A percentile compares a stretch with the other conserved stretches of the same genome.
Conservation (phyloP, 2,329 filamentous ascomycete species). For the Cercospora citrullina region DNA sequence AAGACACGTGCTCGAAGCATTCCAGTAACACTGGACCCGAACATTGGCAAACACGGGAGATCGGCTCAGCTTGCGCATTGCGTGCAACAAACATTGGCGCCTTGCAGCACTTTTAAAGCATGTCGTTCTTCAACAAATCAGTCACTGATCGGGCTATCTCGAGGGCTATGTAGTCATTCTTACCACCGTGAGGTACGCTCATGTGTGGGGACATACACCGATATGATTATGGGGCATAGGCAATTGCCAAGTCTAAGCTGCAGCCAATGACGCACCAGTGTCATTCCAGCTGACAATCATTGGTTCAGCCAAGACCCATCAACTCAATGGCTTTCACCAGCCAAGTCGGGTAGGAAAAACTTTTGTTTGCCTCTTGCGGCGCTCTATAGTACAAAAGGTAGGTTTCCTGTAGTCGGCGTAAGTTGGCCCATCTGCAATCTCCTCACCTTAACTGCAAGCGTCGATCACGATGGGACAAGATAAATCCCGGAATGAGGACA, state of each 20-base stretch:
- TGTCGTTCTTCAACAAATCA: background rate
- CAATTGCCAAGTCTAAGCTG: background rate
- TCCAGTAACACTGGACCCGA: background rate
- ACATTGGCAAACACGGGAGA: background rate
- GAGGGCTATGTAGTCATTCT: background rate
- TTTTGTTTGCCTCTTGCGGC: background rate
- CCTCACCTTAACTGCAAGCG: background rate
- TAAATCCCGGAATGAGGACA: background rate
- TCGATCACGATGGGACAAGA: constrained; percentile 1
- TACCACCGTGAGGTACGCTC: background rate
- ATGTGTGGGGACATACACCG: background rate
- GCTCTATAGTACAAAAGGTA: background rate
- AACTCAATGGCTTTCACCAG: background rate
- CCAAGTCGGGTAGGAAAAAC: background rate
- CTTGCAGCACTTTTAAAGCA: background rate
- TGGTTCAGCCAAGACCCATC: background rate
- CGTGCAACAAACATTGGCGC: background rate
- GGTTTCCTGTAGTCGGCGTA: background rate
- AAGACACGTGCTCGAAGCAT: background rate
- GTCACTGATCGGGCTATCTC: background rate
- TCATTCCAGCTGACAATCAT: background rate
- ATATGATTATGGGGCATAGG: background rate
- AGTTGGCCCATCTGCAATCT: background rate
- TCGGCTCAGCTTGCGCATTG: background rate
- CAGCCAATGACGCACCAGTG: constrained; percentile 1